Evolutionary conservation across 228 moss, liverwort and hornwort genomes (phyloP), one percentile per base, ranked within the genome.

Genomic region (Sphagnum magellanicum): DNA sequence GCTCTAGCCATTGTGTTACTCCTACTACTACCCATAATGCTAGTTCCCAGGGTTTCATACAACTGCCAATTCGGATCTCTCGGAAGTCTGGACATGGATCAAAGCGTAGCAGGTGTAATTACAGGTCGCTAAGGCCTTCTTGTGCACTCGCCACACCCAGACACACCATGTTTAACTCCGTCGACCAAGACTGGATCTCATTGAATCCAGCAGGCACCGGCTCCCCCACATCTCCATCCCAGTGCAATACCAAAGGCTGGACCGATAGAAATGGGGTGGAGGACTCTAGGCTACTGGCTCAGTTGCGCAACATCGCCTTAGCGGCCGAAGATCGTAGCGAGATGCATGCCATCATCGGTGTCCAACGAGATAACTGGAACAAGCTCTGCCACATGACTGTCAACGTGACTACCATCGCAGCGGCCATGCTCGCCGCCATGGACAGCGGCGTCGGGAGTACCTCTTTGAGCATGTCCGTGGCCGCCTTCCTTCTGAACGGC

Each of bases 301-400:
- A 73, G 10, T 71, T 81, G 5, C 53, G 70, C 53, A 49, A 6
- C 0, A 70, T 71, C 5, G n/a, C 64, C 5, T 49, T 71, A 3
- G 8, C 71, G 4, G 74, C 70, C 8, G 49, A 8, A 5, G 81
- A 81, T 53, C 70, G 81, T 13, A 63, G 57, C 12, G 74, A 74
- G 63, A 65, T 74, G 59, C 81, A 81, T 63, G 55, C 13, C 4
- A 16, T 77, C 49, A 63, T 81, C 5, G 81, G 76, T 16, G 16
- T 4, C 3, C 81, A 81, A 64, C 67, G 81, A 6, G 53, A 51
- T 48, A 74, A 74, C 62, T 81, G 81, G 81, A 81, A 74, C 47
- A 49, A 60, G n/a, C 81, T 81, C n/a, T 77, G 74, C 48, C 81
- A 81, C 2, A 32, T 32, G 32, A 77, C 81, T 5, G 74, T 71